These are phyloP conservation scores for Aristolochia fimbriata DNA, from an alignment of 164 flowering plant species.

Conservation along the genomic window DNA sequence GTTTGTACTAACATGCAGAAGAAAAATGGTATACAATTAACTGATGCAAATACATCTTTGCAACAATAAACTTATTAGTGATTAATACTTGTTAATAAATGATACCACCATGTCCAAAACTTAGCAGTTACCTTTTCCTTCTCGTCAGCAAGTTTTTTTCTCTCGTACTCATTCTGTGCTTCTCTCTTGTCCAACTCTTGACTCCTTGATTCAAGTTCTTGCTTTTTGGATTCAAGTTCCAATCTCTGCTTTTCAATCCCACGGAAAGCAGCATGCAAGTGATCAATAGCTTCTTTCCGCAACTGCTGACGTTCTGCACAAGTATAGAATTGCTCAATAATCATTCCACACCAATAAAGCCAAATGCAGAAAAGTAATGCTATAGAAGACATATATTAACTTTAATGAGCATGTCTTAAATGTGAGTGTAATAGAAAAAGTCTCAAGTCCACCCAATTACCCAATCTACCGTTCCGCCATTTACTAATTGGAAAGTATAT, in stretches of 20 bases:
- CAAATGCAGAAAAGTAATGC: background rate
- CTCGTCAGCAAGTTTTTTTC: conserved; percentile 37
- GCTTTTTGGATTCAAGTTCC: conserved; percentile 34
- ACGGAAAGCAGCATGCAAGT: conserved; percentile 23
- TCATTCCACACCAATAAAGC: background rate
- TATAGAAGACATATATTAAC: background rate
- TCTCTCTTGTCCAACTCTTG: conserved; percentile 38
- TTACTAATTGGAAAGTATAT: too few species aligned
- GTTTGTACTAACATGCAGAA: too few species aligned
- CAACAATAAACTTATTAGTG: too few species aligned
- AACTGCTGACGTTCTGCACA: conserved; percentile 39
- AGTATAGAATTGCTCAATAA: background rate
- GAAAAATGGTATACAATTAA: too few species aligned
- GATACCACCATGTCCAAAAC: too few species aligned
- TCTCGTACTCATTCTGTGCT: conserved; percentile 51
- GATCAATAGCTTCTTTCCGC: conserved; percentile 29
- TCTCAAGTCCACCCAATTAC: too few species aligned
- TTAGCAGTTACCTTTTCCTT: conserved; percentile 34
- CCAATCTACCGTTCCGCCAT: too few species aligned
- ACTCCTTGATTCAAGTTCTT: conserved; percentile 24
- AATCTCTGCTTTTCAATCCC: conserved; percentile 40
- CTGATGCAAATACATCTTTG: too few species aligned
- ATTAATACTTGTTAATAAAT: too few species aligned
- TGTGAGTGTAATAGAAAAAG: background rate
- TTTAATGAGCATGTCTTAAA: background rate